Conservation (phyloP, 306 rosid species). For the Malus orientalis region DNA sequence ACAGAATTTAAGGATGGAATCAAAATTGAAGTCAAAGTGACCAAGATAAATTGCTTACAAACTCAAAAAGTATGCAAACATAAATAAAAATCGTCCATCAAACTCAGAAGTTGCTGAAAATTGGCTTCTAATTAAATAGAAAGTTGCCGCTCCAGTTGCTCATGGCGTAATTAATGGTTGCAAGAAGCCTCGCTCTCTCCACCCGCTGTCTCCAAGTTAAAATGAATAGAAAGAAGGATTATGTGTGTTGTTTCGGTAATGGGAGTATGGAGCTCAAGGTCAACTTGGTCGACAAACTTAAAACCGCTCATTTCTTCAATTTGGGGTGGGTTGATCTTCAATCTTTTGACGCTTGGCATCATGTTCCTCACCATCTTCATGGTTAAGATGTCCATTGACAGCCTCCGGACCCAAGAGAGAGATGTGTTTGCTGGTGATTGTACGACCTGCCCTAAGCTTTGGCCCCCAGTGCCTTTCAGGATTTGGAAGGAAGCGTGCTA, state of each 20-base stretch:
- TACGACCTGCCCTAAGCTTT: conserved; percentile 89
- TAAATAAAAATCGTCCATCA: background rate
- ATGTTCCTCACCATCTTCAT: conserved; percentile 43
- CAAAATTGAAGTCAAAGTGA: background rate
- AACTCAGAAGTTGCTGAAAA: conserved; percentile 14
- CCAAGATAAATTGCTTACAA: background rate
- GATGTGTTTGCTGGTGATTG: conserved; percentile 75
- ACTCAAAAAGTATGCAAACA: background rate
- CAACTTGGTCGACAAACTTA: conserved; percentile 8
- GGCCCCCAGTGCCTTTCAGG: conserved; percentile 99
- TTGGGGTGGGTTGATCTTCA: conserved; percentile 28
- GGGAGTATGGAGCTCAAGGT: conserved; percentile 5
- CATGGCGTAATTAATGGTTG: background rate
- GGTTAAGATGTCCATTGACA: conserved; percentile 49
- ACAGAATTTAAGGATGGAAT: background rate
- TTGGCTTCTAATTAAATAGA: background rate
- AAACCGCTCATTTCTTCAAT: conserved; percentile 16
- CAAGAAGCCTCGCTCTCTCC: conserved; percentile 5
- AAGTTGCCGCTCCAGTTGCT: background rate
- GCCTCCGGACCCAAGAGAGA: conserved; percentile 82
- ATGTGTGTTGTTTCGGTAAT: background rate
- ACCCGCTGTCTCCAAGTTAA: conserved; percentile 9
- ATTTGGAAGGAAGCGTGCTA: conserved; percentile 87
- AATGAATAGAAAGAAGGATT: background rate
- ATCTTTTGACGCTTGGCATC: conserved; percentile 53